Percentiles rank a stretch among this genome's conserved stretches.
These are phyloP conservation scores for Neonothopanus nambi DNA, from an alignment of 1,284 basidiomycete genomes.

Conservation along the genomic window DNA sequence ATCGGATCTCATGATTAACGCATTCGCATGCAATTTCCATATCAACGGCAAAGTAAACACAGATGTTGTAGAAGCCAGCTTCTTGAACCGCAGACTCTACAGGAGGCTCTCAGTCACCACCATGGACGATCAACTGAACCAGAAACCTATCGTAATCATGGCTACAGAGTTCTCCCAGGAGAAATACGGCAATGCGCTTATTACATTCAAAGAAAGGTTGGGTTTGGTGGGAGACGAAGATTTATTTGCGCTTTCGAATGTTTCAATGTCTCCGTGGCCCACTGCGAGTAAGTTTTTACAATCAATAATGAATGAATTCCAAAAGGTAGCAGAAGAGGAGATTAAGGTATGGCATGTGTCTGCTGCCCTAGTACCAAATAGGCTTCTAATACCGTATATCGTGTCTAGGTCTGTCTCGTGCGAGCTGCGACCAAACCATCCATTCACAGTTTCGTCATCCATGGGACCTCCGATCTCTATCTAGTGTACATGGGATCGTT, in stretches of 20 bases:
- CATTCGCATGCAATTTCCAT: constrained; percentile 47
- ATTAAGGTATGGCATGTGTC: constrained; percentile 24
- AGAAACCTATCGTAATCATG: constrained; percentile 36
- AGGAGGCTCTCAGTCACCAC: constrained; percentile 37
- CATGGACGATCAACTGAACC: constrained; percentile 26
- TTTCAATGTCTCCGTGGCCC: constrained; percentile 47
- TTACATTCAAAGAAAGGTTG: constrained; percentile 37
- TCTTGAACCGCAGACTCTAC: constrained; percentile 42
- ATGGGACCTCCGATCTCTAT: constrained; percentile 36
- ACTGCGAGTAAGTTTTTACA: constrained; percentile 33
- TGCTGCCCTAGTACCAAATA: constrained; percentile 32
- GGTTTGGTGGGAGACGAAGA: constrained; percentile 36
- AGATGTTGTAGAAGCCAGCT: constrained; percentile 45
- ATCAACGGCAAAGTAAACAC: constrained; percentile 36
- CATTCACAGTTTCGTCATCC: constrained; percentile 44
- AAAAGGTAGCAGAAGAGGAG: constrained; percentile 36
- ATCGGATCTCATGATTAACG: constrained; percentile 46
- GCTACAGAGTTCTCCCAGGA: constrained; percentile 34
- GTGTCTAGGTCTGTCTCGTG: no score
- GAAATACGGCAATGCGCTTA: constrained; percentile 35
- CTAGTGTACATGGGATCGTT: constrained; percentile 40
- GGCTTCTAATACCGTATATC: constrained; percentile 33
- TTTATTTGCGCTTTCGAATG: constrained; percentile 39
- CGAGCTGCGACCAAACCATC: no score
- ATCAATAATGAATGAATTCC: constrained; percentile 35